A percentile compares a stretch with the other conserved stretches of the same genome.
Conservation (phyloP, 139 green algal genomes). For the Edaphochlamys debaryana region DNA sequence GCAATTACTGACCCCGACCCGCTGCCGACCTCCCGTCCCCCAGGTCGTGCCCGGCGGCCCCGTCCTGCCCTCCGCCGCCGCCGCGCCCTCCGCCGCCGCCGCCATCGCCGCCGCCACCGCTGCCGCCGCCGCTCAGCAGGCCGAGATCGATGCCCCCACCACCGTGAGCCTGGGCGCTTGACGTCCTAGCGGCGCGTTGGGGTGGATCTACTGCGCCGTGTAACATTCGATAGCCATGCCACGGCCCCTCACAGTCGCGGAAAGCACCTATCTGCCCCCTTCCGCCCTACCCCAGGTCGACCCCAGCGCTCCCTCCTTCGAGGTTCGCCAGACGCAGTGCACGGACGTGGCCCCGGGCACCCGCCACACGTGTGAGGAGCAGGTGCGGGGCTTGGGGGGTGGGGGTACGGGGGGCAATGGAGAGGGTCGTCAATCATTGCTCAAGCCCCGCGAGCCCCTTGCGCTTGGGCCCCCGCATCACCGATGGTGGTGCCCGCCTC, state of each 20-base stretch:
- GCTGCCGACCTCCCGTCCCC: too few relatives aligned
- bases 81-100: not conserved
- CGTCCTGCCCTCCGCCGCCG: too few relatives aligned
- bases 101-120: not conserved
- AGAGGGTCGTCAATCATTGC: too few relatives aligned
- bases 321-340: constrained; percentile 8
- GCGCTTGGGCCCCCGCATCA: too few relatives aligned
- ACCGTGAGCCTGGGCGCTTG: not conserved
- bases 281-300: not conserved
- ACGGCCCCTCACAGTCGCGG: not conserved
- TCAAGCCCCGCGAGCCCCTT: too few relatives aligned
- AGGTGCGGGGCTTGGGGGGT: too few relatives aligned
- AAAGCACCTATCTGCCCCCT: not conserved
- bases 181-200: too few relatives aligned
- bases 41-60: too few relatives aligned
- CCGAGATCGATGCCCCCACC: not conserved
- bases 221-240: not conserved
- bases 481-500: too few relatives aligned
- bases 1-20: too few relatives aligned
- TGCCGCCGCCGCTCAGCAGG: not conserved
- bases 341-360: constrained; percentile 29
- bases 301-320: constrained; percentile 20
- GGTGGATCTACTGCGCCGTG: not conserved
- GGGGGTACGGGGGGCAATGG: too few relatives aligned
- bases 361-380: constrained; percentile 37